phyloP scores from a whole-genome alignment of 2,329 filamentous ascomycete genomes.

The Penicillium hordei region DNA sequence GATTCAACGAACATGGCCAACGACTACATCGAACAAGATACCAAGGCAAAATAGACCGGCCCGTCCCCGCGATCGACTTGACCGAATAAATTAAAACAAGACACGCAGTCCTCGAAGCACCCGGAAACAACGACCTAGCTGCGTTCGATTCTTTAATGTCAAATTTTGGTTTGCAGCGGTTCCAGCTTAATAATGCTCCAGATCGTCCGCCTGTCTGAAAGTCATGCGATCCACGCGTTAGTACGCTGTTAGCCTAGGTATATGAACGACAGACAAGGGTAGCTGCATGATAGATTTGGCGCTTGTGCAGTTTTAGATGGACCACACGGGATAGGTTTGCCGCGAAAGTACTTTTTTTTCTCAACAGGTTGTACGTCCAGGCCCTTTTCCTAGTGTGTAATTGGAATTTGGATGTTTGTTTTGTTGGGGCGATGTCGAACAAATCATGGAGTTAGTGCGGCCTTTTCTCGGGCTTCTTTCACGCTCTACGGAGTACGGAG shows the following conservation, averaged over 20 bases:
- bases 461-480: constrained; percentile 7
- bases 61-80: constrained; percentile 12
- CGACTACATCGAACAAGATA: constrained; percentile 15
- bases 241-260: constrained; percentile 10
- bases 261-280: constrained; percentile 16
- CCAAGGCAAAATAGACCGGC: constrained; percentile 13
- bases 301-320: constrained; percentile 18
- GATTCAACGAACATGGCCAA: constrained; percentile 1
- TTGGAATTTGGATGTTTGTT: neutral
- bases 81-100: constrained; percentile 3
- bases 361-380: neutral
- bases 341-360: constrained; percentile 14
- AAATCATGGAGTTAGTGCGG: constrained; percentile 1
- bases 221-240: constrained; percentile 14
- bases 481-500: neutral
- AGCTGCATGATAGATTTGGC: constrained; percentile 21
- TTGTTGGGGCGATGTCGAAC: neutral
- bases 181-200: constrained; percentile 22
- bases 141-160: constrained; percentile 25
- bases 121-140: constrained; percentile 22
- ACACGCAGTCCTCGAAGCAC: constrained; percentile 19
- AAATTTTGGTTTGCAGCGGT: constrained; percentile 21
- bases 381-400: neutral
- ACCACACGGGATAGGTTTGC: constrained; percentile 18
- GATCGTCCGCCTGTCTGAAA: constrained; percentile 20